Percentiles rank a stretch among this genome's conserved stretches.
Evolutionary conservation across 345 rosid genomes (phyloP).

Genomic region (Hevea brasiliensis): DNA sequence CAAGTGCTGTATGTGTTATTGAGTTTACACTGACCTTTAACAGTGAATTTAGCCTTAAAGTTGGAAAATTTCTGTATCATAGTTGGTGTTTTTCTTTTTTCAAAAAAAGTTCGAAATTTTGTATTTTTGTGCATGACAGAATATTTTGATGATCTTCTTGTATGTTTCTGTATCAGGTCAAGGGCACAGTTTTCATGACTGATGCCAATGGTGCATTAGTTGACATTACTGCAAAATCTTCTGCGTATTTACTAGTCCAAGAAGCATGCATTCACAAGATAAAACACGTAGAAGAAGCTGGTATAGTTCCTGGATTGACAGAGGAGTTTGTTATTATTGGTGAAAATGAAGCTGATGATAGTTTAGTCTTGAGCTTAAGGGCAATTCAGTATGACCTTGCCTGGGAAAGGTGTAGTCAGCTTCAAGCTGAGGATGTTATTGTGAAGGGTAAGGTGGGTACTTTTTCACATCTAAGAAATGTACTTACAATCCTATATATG

Average conservation of each 20-base stretch:
- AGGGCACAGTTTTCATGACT: slow-evolving; percentile 74
- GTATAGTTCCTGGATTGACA: slow-evolving; percentile 74
- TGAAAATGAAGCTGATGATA: slow-evolving; percentile 77
- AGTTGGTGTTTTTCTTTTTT: not conserved
- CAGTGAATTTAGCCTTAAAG: not conserved
- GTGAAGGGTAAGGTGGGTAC: slow-evolving; percentile 84
- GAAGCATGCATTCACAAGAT: slow-evolving; percentile 79
- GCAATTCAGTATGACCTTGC: slow-evolving; percentile 74
- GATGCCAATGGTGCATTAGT: slow-evolving; percentile 78
- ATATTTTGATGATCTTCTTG: slow-evolving; percentile 4
- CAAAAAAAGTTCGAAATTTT: not conserved
- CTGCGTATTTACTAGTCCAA: slow-evolving; percentile 73
- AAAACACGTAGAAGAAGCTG: slow-evolving; percentile 80
- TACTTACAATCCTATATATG: not conserved
- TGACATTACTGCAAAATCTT: slow-evolving; percentile 82
- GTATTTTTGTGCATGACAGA: not conserved
- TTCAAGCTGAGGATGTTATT: slow-evolving; percentile 89
- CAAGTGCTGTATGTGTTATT: no score
- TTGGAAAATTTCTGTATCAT: not conserved
- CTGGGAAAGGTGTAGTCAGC: slow-evolving; percentile 97
- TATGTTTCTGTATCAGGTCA: slow-evolving; percentile 47
- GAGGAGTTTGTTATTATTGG: slow-evolving; percentile 87
- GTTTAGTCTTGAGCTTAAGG: slow-evolving; percentile 77
- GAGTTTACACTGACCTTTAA: not conserved
- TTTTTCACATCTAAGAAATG: not conserved